Conservation (phyloP, 2,329 filamentous ascomycete species). For the Scopulariopsis brevicaulis region DNA sequence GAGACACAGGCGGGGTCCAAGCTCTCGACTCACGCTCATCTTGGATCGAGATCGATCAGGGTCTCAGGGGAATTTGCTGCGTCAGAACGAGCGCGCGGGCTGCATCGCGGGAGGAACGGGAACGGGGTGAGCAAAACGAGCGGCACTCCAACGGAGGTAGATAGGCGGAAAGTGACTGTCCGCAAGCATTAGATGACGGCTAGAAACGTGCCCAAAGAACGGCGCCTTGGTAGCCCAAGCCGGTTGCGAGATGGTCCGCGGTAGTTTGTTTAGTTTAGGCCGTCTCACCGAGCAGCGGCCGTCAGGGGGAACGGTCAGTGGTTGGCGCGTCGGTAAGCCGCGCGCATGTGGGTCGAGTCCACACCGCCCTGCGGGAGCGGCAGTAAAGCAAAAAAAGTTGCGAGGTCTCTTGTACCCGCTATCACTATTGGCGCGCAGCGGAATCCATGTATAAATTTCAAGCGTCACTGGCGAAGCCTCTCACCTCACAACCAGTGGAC, state of each 20-base stretch:
- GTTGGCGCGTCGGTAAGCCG: not conserved
- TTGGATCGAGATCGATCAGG: not conserved
- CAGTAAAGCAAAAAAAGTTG: not conserved
- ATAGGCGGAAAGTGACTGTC: not conserved
- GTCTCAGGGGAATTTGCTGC: not conserved
- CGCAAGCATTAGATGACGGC: not conserved
- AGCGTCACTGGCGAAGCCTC: not conserved
- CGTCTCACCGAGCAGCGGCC: not conserved
- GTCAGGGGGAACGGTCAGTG: not conserved
- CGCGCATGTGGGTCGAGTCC: not conserved
- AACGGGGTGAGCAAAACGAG: not conserved
- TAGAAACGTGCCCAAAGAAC: not conserved
- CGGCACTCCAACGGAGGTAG: not conserved
- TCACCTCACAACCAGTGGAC: not conserved
- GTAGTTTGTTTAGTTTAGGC: not conserved
- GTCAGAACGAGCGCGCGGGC: not conserved
- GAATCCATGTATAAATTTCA: not conserved
- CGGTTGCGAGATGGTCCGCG: not conserved
- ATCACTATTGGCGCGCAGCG: not conserved
- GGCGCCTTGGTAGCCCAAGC: not conserved
- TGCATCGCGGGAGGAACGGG: not conserved
- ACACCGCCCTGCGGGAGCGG: not conserved
- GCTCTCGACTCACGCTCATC: slow-evolving; percentile 1
- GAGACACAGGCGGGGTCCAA: not conserved
- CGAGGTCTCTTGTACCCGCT: not conserved